Evolutionary conservation across 1,284 basidiomycete species (phyloP).

Genomic region (Fomitopsis schrenkii): DNA sequence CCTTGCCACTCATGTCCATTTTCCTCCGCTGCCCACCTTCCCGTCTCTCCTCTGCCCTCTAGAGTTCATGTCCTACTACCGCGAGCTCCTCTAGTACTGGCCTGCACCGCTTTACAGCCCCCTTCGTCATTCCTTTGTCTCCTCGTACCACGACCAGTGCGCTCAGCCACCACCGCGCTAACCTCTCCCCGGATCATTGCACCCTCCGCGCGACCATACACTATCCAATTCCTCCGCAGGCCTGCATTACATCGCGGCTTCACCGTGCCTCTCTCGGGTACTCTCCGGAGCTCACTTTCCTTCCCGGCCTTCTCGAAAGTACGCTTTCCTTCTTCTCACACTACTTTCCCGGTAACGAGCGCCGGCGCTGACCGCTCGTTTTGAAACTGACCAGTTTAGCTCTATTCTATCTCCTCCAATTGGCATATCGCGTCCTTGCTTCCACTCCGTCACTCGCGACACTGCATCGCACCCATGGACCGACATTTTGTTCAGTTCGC

Average conservation of each 20-base stretch:
- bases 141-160: neutral
- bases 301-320: conserved; percentile 8
- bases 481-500: conserved; percentile 9
- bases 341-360: conserved; percentile 8
- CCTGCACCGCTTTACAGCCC: neutral
- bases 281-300: conserved; percentile 6
- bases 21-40: neutral
- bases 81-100: neutral
- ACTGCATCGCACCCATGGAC: conserved; percentile 8
- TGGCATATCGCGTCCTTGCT: conserved; percentile 5
- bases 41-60: neutral
- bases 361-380: conserved; percentile 4
- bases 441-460: conserved; percentile 2
- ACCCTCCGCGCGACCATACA: neutral
- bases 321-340: conserved; percentile 7
- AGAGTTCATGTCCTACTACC: neutral
- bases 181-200: conserved; percentile 5
- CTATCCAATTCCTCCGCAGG: neutral
- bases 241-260: conserved; percentile 1
- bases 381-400: conserved; percentile 9
- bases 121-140: neutral
- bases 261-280: conserved; percentile 5
- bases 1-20: neutral
- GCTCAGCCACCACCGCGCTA: neutral
- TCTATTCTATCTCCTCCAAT: conserved; percentile 9